Conservation (phyloP, 768 basidiomycete genomes). For the Sporobolomyces pararoseus region DNA sequence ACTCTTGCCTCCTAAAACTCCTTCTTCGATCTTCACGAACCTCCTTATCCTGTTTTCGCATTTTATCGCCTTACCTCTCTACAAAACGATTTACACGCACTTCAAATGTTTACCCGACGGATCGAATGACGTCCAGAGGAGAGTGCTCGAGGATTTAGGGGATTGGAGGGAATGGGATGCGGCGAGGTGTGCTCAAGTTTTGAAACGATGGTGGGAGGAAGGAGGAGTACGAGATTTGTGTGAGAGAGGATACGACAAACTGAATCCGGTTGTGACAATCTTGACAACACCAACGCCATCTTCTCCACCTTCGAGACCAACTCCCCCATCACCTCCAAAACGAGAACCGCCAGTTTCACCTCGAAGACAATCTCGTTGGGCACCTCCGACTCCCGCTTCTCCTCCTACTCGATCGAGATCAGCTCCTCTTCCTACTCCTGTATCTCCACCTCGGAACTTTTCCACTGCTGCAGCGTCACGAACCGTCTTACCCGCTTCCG, state of each 20-base stretch:
- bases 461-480: no score
- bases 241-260: slow-evolving; percentile 3
- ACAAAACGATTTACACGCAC: not conserved
- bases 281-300: no score
- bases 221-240: slow-evolving; percentile 17
- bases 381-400: not conserved
- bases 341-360: not conserved
- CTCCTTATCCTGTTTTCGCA: slow-evolving; percentile 12
- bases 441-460: no score
- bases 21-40: slow-evolving; percentile 28
- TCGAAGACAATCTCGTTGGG: not conserved
- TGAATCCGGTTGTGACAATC: no score
- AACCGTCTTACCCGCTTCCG: not conserved
- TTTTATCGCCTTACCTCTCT: slow-evolving; percentile 33
- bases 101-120: not conserved
- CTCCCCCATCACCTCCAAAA: not conserved
- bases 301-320: no score
- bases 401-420: not conserved
- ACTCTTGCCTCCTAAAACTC: not conserved
- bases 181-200: not conserved
- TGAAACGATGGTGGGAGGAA: slow-evolving; percentile 30
- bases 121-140: not conserved
- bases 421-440: no score
- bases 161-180: slow-evolving; percentile 33
- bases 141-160: slow-evolving; percentile 5